phyloP scores from a whole-genome alignment of 768 basidiomycete species.

The Boletus coccyginus region DNA sequence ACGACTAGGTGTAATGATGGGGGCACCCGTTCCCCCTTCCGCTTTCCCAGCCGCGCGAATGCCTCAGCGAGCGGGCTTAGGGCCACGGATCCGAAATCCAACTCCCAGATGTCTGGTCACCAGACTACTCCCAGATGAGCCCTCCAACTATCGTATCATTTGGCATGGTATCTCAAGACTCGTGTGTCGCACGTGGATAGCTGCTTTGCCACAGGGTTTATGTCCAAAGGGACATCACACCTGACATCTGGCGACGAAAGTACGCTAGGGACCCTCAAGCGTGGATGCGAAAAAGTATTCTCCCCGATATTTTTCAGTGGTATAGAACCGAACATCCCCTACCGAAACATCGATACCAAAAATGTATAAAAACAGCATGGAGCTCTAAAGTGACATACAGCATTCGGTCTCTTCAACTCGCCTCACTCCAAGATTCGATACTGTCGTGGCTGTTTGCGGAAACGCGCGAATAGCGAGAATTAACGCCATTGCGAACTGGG shows the following conservation, averaged over 20 bases:
- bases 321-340: not conserved
- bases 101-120: no score
- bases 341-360: not conserved
- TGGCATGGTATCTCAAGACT: no score
- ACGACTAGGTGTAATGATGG: no score
- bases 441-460: slow-evolving; percentile 27
- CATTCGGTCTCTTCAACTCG: not conserved
- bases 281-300: no score
- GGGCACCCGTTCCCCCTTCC: no score
- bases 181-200: not conserved
- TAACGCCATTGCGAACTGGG: slow-evolving; percentile 2
- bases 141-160: no score
- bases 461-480: slow-evolving; percentile 5
- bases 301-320: not conserved
- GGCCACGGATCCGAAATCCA: no score
- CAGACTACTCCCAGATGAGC: no score
- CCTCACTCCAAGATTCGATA: slow-evolving; percentile 39
- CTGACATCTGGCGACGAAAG: not conserved
- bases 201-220: not conserved
- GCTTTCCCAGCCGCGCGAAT: no score
- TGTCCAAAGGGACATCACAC: not conserved
- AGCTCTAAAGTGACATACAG: slow-evolving; percentile 1
- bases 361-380: slow-evolving; percentile 15
- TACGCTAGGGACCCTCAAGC: not conserved
- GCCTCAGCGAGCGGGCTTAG: no score